phyloP scores from a whole-genome alignment of 202 grass and related monocot species.

The Eragrostis tef region DNA sequence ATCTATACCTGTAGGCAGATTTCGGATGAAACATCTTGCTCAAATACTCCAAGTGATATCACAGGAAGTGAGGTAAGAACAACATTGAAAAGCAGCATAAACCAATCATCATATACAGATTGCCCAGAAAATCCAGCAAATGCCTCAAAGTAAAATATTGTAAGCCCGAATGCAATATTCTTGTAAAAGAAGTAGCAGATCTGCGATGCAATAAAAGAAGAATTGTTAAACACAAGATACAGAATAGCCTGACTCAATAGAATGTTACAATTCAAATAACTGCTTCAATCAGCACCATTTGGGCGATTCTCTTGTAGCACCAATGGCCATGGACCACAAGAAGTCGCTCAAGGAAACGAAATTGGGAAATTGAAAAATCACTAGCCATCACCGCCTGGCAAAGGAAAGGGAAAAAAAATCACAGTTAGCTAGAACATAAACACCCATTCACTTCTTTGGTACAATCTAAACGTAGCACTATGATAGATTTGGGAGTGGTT shows the following conservation, averaged over 20 bases:
- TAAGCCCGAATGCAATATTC: constrained; percentile 98
- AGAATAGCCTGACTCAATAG: constrained; percentile 23
- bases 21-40: constrained; percentile 99
- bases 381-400: constrained; percentile 97
- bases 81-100: constrained; percentile 98
- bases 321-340: constrained; percentile 98
- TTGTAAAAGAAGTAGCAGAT: constrained; percentile 99
- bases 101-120: constrained; percentile 99
- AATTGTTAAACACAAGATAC: constrained; percentile 37
- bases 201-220: constrained; percentile 58
- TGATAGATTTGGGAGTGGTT: constrained; percentile 27
- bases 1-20: constrained; percentile 86
- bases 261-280: constrained; percentile 43
- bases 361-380: constrained; percentile 98
- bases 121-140: constrained; percentile 95
- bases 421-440: constrained; percentile 44
- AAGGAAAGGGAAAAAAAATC: constrained; percentile 39
- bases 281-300: constrained; percentile 69
- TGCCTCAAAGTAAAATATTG: constrained; percentile 99
- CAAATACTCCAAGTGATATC: constrained; percentile 97
- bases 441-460: constrained; percentile 8
- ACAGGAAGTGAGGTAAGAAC: constrained; percentile 94
- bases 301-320: constrained; percentile 98
- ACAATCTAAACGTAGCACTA: constrained; percentile 20
- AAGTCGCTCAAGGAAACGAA: constrained; percentile 93